Percentiles rank a stretch among this genome's conserved stretches.
Conservation (phyloP, 2,329 filamentous ascomycete genomes). For the Pyrenochaeta sp. region DNA sequence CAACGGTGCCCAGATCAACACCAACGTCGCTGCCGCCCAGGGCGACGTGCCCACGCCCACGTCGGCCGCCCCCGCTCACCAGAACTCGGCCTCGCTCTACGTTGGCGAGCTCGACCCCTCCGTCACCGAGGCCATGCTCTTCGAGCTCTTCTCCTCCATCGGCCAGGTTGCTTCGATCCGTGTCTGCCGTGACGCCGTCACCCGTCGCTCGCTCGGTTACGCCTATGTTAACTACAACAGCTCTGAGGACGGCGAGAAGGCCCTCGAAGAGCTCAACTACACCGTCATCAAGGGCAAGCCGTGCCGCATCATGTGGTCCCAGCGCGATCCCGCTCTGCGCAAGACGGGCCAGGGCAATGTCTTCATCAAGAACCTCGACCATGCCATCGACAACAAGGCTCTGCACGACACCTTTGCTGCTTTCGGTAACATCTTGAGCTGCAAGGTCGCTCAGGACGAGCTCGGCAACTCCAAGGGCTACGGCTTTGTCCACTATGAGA, state of each 20-base stretch:
- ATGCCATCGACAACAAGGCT: constrained; percentile 99
- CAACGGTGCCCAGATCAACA: constrained; percentile 71
- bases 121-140: constrained; percentile 99
- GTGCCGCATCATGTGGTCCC: constrained; percentile 99
- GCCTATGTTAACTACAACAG: constrained; percentile 99
- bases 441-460: constrained; percentile 99
- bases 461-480: constrained; percentile 97
- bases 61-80: constrained; percentile 77
- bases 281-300: constrained; percentile 98
- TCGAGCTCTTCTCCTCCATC: constrained; percentile 99
- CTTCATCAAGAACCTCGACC: constrained; percentile 99
- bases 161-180: constrained; percentile 98
- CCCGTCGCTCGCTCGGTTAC: constrained; percentile 97
- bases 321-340: constrained; percentile 97
- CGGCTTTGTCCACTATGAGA: constrained; percentile 99
- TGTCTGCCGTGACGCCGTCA: constrained; percentile 99
- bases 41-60: constrained; percentile 73
- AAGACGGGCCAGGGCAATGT: constrained; percentile 99
- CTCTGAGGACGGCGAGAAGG: constrained; percentile 94
- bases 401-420: constrained; percentile 98
- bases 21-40: constrained; percentile 70
- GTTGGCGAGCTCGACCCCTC: constrained; percentile 97
- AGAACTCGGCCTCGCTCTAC: constrained; percentile 97
- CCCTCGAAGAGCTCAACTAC: constrained; percentile 99
- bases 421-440: constrained; percentile 98